phyloP scores from a whole-genome alignment of 1,284 basidiomycete species.

The Tilletiaria anomala region DNA sequence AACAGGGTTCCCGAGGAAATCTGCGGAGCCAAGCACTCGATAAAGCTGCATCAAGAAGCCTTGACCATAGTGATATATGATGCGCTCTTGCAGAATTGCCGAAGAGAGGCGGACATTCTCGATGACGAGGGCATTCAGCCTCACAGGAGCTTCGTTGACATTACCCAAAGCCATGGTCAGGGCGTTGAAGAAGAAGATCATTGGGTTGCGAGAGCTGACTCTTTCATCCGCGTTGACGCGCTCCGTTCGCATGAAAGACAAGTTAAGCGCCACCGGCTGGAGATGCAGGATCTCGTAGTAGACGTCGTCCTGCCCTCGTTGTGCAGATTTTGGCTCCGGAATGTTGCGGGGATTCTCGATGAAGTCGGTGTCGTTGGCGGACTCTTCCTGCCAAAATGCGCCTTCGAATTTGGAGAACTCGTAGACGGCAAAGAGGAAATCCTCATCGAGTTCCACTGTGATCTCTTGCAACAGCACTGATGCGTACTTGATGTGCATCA shows the following conservation, averaged over 20 bases:
- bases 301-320: constrained; percentile 46
- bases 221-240: constrained; percentile 72
- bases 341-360: constrained; percentile 63
- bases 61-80: constrained; percentile 84
- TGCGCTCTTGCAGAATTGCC: constrained; percentile 68
- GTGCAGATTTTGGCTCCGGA: constrained; percentile 58
- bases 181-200: constrained; percentile 85
- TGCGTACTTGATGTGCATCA: constrained; percentile 91
- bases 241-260: constrained; percentile 96
- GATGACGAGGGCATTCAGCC: constrained; percentile 83
- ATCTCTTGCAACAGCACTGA: constrained; percentile 85
- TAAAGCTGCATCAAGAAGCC: constrained; percentile 88
- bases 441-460: constrained; percentile 91
- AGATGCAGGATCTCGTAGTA: constrained; percentile 97
- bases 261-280: constrained; percentile 77
- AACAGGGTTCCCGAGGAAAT: constrained; percentile 70
- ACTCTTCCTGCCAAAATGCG: constrained; percentile 13
- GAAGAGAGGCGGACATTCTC: constrained; percentile 82
- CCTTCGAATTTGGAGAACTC: constrained; percentile 84
- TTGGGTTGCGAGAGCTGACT: constrained; percentile 52
- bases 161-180: constrained; percentile 95
- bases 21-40: constrained; percentile 86
- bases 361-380: constrained; percentile 43
- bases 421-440: constrained; percentile 80
- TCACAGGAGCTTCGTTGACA: constrained; percentile 89